phyloP scores from a whole-genome alignment of 306 rosid genomes.

The Lathyrus oleraceus region DNA sequence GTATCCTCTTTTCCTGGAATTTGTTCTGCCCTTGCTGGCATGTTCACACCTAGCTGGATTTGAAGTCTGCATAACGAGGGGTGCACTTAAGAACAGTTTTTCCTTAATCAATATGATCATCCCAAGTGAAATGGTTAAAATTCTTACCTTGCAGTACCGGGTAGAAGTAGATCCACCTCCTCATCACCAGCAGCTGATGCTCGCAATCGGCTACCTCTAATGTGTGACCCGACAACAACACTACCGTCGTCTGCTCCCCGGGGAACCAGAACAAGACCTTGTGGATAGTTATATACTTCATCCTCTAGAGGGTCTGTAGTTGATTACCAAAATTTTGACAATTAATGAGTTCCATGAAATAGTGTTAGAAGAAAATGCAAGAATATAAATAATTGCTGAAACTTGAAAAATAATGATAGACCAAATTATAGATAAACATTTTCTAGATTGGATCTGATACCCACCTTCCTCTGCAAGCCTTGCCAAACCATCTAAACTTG shows the following conservation, averaged over 20 bases:
- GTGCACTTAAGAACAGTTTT: neutral
- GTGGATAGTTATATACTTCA: slow-evolving; percentile 75
- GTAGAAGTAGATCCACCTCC: slow-evolving; percentile 96
- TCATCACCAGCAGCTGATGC: slow-evolving; percentile 95
- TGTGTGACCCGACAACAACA: slow-evolving; percentile 86
- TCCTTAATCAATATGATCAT: slow-evolving; percentile 11
- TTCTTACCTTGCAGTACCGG: slow-evolving; percentile 92
- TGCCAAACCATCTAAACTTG: slow-evolving; percentile 69
- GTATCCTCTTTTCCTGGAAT: slow-evolving; percentile 63
- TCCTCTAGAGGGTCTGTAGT: slow-evolving; percentile 85
- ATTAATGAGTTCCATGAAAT: slow-evolving; percentile 32
- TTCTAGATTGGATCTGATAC: slow-evolving; percentile 28
- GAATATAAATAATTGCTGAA: slow-evolving; percentile 4
- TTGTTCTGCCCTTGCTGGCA: slow-evolving; percentile 98
- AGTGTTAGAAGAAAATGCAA: slow-evolving; percentile 27
- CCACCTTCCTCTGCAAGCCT: slow-evolving; percentile 93
- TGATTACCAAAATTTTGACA: slow-evolving; percentile 23
- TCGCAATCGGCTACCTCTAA: slow-evolving; percentile 94
- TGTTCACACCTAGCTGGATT: slow-evolving; percentile 98
- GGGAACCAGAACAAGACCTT: slow-evolving; percentile 95
- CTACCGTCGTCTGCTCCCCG: slow-evolving; percentile 66
- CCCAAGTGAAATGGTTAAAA: slow-evolving; percentile 10
- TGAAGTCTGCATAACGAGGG: slow-evolving; percentile 63
- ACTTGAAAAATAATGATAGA: slow-evolving; percentile 23
- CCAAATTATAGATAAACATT: neutral